Percentiles rank a stretch among this genome's conserved stretches.
phyloP scores from a whole-genome alignment of 2,329 filamentous ascomycete species.

The Cytospora paraplurivora region DNA sequence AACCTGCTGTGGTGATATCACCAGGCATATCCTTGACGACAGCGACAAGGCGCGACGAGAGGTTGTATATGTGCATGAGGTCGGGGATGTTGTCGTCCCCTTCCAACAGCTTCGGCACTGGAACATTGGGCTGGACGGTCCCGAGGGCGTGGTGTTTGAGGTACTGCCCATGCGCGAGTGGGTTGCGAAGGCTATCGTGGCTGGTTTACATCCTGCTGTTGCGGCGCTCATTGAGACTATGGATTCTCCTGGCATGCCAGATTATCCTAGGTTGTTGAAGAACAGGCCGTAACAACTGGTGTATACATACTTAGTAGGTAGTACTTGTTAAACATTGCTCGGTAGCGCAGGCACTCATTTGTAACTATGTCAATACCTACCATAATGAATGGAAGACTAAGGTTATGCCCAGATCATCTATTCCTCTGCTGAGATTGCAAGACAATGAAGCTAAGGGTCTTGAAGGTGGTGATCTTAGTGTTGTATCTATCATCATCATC shows the following conservation, averaged over 20 bases:
- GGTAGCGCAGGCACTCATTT: no score
- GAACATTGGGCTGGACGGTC: no score
- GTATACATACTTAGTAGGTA: no score
- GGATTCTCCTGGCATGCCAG: not conserved
- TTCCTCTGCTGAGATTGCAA: no score
- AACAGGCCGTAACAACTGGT: no score
- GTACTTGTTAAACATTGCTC: no score
- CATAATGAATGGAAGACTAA: no score
- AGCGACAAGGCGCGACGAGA: not conserved
- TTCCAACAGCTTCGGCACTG: not conserved
- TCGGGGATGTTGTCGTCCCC: conserved; percentile 30
- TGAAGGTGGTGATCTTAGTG: no score
- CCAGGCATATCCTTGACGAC: not conserved
- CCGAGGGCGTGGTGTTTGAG: not conserved
- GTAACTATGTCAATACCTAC: no score
- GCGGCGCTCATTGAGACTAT: conserved; percentile 18
- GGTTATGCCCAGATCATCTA: no score
- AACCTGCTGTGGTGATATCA: not conserved
- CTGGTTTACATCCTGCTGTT: conserved; percentile 29
- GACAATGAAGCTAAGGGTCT: no score
- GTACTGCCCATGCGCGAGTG: conserved; percentile 26
- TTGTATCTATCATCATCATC: no score
- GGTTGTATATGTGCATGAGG: conserved; percentile 25
- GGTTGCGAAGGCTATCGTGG: conserved; percentile 21
- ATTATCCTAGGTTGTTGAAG: not conserved